These are phyloP conservation scores for Calonectria crousiana DNA, from an alignment of 2,329 filamentous ascomycete genomes.

Conservation along the genomic window DNA sequence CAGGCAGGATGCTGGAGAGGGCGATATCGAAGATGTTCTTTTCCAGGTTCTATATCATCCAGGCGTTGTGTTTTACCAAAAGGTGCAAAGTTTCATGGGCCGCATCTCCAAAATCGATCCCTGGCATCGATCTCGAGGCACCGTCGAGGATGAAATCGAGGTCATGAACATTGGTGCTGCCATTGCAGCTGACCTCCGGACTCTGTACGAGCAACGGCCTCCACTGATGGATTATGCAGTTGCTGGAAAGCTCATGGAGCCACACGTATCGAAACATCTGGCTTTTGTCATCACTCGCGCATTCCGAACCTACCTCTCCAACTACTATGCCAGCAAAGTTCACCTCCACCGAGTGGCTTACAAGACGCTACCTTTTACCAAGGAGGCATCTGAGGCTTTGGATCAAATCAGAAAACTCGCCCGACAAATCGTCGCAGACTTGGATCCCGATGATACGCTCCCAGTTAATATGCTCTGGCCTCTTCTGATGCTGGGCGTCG, in stretches of 20 bases:
- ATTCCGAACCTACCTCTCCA: constrained; percentile 68
- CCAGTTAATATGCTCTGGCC: constrained; percentile 71
- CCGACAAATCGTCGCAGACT: constrained; percentile 55
- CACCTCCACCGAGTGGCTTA: constrained; percentile 70
- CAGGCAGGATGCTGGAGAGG: constrained; percentile 40
- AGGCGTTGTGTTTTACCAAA: constrained; percentile 68
- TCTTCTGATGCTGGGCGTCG: constrained; percentile 66
- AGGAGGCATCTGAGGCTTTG: constrained; percentile 61
- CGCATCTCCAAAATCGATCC: constrained; percentile 68
- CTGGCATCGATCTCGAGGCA: constrained; percentile 67
- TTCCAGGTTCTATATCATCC: constrained; percentile 68
- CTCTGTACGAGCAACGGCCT: constrained; percentile 63
- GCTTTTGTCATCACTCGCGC: constrained; percentile 63
- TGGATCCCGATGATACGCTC: constrained; percentile 57
- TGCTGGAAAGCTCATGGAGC: constrained; percentile 61
- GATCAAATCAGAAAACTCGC: constrained; percentile 62
- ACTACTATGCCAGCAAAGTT: constrained; percentile 68
- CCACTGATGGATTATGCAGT: constrained; percentile 68
- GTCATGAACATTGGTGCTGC: constrained; percentile 66
- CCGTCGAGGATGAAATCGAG: constrained; percentile 69
- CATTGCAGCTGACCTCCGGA: constrained; percentile 63
- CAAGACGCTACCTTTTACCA: constrained; percentile 63
- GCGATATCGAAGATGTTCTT: constrained; percentile 62
- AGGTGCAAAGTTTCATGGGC: constrained; percentile 69
- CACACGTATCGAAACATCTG: constrained; percentile 61